phyloP scores from a whole-genome alignment of 441 rosid genomes.

The Biscutella laevigata region DNA sequence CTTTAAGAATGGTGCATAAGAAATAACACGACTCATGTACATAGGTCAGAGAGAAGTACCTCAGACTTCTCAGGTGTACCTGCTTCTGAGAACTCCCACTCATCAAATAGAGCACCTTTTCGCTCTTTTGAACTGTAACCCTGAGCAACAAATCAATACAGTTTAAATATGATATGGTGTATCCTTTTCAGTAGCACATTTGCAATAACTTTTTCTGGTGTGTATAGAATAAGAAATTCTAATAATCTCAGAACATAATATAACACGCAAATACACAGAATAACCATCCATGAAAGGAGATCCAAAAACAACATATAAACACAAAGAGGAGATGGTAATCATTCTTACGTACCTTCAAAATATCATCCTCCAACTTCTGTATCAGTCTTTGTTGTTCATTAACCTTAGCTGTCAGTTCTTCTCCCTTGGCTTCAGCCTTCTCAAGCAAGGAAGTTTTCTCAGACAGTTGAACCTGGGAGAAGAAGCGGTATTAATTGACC shows the following conservation, averaged over 20 bases:
- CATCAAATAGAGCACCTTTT: constrained; percentile 63
- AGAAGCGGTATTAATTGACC: constrained; percentile 4
- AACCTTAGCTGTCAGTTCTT: constrained; percentile 62
- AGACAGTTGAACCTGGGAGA: constrained; percentile 71
- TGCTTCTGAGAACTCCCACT: constrained; percentile 88
- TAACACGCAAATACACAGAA: too few species aligned
- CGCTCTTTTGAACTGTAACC: constrained; percentile 85
- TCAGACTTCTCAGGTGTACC: constrained; percentile 58
- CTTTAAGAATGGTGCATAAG: constrained; percentile 1
- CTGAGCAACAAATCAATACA: too few species aligned
- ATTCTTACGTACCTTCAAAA: constrained; percentile 57
- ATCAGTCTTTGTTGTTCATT: constrained; percentile 77
- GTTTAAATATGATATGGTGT: background rate
- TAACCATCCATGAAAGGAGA: too few species aligned
- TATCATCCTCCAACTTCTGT: constrained; percentile 98
- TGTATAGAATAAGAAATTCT: too few species aligned
- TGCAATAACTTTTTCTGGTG: too few species aligned
- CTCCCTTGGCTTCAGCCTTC: constrained; percentile 66
- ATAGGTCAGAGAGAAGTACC: constrained; percentile 36
- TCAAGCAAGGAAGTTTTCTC: constrained; percentile 73
- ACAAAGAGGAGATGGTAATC: background rate
- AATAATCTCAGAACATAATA: too few species aligned
- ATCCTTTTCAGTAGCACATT: constrained; percentile 1
- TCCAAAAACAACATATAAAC: too few species aligned
- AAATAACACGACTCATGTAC: background rate